Conservation (phyloP, 495 filamentous ascomycete genomes). For the Bryoglossum gracile region DNA sequence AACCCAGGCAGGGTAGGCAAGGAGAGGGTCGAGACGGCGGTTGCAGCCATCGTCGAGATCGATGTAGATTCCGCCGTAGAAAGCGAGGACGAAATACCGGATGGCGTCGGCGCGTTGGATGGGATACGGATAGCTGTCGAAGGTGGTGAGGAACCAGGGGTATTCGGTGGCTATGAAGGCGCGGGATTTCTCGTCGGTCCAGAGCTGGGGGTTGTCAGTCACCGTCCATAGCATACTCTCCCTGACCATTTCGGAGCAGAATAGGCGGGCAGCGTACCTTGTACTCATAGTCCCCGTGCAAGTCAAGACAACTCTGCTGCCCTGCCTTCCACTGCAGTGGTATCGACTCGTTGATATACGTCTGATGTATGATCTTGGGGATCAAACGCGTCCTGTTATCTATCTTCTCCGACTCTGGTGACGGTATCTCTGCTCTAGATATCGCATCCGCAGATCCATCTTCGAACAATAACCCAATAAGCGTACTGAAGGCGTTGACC, state of each 20-base stretch:
- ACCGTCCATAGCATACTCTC: background rate
- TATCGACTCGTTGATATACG: conserved; percentile 55
- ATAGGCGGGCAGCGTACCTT: conserved; percentile 44
- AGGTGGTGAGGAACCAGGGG: conserved; percentile 80
- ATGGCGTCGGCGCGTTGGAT: conserved; percentile 87
- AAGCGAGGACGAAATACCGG: conserved; percentile 77
- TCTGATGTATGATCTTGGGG: conserved; percentile 88
- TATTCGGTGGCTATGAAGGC: conserved; percentile 69
- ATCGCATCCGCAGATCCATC: conserved; percentile 60
- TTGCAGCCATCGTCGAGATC: conserved; percentile 89
- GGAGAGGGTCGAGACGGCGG: conserved; percentile 69
- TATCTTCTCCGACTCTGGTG: conserved; percentile 50
- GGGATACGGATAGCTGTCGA: conserved; percentile 69
- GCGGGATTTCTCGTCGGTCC: conserved; percentile 71
- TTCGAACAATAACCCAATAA: conserved; percentile 58
- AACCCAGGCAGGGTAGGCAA: conserved; percentile 76
- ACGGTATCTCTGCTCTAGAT: conserved; percentile 53
- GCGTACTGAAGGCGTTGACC: conserved; percentile 55
- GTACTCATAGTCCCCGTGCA: conserved; percentile 76
- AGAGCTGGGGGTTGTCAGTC: conserved; percentile 50
- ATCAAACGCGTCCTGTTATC: conserved; percentile 41
- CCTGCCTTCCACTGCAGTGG: conserved; percentile 66
- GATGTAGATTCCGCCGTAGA: conserved; percentile 83
- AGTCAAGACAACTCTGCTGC: conserved; percentile 65
- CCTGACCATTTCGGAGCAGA: background rate